These are phyloP conservation scores for Haplosporangium sp. DNA, from an alignment of 371 early-diverging fungal species.

Conservation along the genomic window DNA sequence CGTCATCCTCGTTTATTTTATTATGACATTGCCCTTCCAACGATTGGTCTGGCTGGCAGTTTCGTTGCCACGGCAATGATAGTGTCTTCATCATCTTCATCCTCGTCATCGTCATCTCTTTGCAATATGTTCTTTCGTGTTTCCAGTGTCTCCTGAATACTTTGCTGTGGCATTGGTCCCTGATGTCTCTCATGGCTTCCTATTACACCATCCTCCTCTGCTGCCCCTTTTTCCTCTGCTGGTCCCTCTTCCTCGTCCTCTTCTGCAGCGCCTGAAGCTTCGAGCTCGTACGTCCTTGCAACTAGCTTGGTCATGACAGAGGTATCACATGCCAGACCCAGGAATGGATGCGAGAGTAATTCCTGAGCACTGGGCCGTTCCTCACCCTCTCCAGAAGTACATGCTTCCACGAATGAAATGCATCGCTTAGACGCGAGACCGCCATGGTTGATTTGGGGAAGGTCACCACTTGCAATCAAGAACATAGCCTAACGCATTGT, in stretches of 20 bases:
- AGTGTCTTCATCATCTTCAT: conserved; percentile 10
- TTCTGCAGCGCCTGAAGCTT: conserved; percentile 23
- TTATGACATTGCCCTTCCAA: conserved; percentile 6
- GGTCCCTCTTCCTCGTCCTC: conserved; percentile 10
- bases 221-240: conserved; percentile 7
- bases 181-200: too few species aligned
- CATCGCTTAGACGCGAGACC: conserved; percentile 64
- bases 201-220: background rate
- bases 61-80: conserved; percentile 30
- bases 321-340: conserved; percentile 33
- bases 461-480: conserved; percentile 71
- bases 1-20: background rate
- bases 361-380: conserved; percentile 61
- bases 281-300: conserved; percentile 39
- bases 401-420: conserved; percentile 63
- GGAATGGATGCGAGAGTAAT: conserved; percentile 55
- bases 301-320: conserved; percentile 30
- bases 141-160: background rate
- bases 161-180: conserved; percentile 1
- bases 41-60: conserved; percentile 19
- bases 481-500: conserved; percentile 63
- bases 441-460: conserved; percentile 65
- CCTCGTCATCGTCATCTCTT: conserved; percentile 1
- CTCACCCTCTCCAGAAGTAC: conserved; percentile 59
- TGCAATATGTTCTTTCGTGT: background rate